Evolutionary conservation across 768 basidiomycete genomes (phyloP).

Genomic region (Termitomyces titanicus): DNA sequence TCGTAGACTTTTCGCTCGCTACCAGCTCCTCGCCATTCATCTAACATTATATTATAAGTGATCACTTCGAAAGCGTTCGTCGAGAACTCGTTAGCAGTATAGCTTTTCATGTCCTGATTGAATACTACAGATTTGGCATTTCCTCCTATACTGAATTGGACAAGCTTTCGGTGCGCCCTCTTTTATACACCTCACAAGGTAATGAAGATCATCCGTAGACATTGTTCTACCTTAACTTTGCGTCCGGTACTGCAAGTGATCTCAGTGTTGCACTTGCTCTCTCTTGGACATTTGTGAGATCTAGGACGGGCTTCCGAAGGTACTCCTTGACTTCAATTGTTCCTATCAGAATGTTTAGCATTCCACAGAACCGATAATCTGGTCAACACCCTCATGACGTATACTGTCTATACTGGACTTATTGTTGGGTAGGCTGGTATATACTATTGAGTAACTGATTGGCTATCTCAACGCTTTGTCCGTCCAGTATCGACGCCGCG

Average conservation of each 20-base stretch:
- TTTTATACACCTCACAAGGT: not conserved
- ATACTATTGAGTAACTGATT: not conserved
- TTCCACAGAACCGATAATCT: conserved; percentile 45
- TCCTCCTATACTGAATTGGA: conserved; percentile 33
- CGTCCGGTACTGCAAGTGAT: conserved; percentile 46
- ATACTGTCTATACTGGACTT: conserved; percentile 53
- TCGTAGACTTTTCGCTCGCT: conserved; percentile 10
- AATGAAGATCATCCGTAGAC: conserved; percentile 26
- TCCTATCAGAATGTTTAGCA: not conserved
- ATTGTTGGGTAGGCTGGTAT: conserved; percentile 33
- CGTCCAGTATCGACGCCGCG: conserved; percentile 39
- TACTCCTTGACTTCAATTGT: conserved; percentile 15
- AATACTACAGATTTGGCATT: conserved; percentile 32
- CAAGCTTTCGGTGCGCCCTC: conserved; percentile 31
- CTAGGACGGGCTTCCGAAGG: conserved; percentile 51
- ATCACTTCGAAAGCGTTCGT: conserved; percentile 52
- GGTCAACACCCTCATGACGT: conserved; percentile 43
- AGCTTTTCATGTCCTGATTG: not conserved
- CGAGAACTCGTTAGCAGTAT: not conserved
- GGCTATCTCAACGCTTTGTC: not conserved
- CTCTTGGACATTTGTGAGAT: conserved; percentile 42
- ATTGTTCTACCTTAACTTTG: conserved; percentile 51
- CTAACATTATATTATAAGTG: conserved; percentile 26
- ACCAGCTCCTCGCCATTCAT: not conserved
- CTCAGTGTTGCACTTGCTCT: conserved; percentile 46